Percentiles rank a stretch among this genome's conserved stretches.
phyloP scores from a whole-genome alignment of 2,329 filamentous ascomycete genomes.

The Hypoxylon sp. region DNA sequence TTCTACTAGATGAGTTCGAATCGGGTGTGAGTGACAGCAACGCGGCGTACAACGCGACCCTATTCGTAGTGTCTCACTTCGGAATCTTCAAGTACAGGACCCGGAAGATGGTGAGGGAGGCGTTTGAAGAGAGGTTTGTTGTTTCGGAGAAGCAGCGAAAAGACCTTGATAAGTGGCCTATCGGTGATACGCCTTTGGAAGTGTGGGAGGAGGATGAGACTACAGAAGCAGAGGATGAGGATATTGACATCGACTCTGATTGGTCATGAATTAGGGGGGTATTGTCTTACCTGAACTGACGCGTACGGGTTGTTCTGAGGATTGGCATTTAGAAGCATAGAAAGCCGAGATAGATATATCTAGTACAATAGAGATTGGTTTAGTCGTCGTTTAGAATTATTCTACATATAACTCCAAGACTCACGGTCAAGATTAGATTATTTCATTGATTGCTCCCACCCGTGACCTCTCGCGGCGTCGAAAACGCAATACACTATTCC shows the following conservation, averaged over 20 bases:
- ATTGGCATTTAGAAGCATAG: not conserved
- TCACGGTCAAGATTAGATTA: too few species aligned
- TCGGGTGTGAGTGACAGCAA: constrained; percentile 10
- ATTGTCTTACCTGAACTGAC: not conserved
- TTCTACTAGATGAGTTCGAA: constrained; percentile 23
- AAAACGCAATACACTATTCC: too few species aligned
- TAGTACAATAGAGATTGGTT: not conserved
- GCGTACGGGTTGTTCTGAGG: not conserved
- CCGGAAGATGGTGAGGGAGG: constrained; percentile 25
- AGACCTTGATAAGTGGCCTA: constrained; percentile 3
- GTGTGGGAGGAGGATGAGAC: not conserved
- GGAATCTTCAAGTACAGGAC: constrained; percentile 19
- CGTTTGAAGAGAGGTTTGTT: constrained; percentile 27
- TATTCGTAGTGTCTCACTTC: constrained; percentile 26
- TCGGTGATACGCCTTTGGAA: not conserved
- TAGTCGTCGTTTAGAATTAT: too few species aligned
- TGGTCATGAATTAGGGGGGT: not conserved
- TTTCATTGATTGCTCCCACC: too few species aligned
- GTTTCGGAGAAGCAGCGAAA: constrained; percentile 25
- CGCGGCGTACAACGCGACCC: constrained; percentile 15
- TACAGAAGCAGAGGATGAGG: not conserved
- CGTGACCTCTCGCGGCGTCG: too few species aligned
- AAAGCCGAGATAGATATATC: not conserved
- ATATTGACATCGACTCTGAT: constrained; percentile 4
- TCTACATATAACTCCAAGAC: too few species aligned